A percentile compares a stretch with the other conserved stretches of the same genome.
These are phyloP conservation scores for Chaetomidium leptoderma DNA, from an alignment of 495 filamentous ascomycete species.

Conservation along the genomic window DNA sequence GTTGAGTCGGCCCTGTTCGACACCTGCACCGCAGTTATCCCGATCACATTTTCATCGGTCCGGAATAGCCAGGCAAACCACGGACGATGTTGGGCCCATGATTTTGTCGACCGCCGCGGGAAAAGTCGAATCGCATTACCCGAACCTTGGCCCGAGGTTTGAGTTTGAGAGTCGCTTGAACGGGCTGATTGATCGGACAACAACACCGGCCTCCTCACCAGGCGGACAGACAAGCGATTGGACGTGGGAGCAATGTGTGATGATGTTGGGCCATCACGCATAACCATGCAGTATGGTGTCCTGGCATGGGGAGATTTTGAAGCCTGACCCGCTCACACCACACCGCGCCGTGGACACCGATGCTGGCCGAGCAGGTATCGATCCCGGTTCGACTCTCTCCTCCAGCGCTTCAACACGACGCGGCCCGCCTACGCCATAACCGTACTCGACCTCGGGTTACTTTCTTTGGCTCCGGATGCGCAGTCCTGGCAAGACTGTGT, in stretches of 20 bases:
- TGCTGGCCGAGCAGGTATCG: too few species aligned
- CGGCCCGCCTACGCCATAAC: too few species aligned
- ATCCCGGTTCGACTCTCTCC: too few species aligned
- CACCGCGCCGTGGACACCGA: too few species aligned
- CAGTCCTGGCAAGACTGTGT: too few species aligned
- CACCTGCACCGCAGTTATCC: background rate
- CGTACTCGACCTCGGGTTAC: too few species aligned
- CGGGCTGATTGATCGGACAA: background rate
- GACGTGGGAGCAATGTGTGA: background rate
- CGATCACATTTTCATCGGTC: background rate
- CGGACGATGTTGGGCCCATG: background rate
- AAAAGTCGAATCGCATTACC: background rate
- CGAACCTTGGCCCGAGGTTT: background rate
- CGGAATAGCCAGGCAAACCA: background rate
- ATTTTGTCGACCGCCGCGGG: background rate
- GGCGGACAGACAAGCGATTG: background rate
- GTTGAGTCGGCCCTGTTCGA: conserved; percentile 1
- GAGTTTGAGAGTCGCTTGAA: background rate
- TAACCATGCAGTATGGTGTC: too few species aligned
- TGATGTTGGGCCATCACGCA: too few species aligned
- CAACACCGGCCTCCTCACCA: background rate
- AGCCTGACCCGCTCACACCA: too few species aligned
- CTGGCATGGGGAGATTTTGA: too few species aligned
- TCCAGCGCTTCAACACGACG: too few species aligned
- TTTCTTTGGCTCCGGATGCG: too few species aligned